Evolutionary conservation across 2,329 filamentous ascomycete genomes (phyloP), one percentile per base, ranked within the genome.

Genomic region (Incumbomyces delicatus): DNA sequence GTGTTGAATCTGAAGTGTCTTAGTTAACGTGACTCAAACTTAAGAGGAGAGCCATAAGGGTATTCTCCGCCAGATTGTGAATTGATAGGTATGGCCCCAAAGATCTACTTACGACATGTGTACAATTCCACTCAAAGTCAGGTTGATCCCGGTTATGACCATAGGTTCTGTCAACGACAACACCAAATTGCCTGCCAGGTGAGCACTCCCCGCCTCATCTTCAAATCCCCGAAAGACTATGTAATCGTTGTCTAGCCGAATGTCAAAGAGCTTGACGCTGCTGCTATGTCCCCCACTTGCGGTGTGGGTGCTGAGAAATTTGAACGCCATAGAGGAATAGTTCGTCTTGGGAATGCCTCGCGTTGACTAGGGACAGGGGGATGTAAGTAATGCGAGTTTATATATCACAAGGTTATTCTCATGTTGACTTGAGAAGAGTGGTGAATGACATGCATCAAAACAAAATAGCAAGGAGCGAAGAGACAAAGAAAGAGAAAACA

Each of bases 161-260:
- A 89, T 66, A 0, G 81, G 70, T 34, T 82, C 73, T 17, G 79
- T 78, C 31, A 90, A 70, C 59, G 85, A 89, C 31, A 90, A 71
- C 31, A 89, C 81, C 29, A 90, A 67, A 18, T 77, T 78, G 39
- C 86, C 86, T 59, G 82, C 85, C 54, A 92, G 67, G 45, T 85
- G 66, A 58, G 87, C 84, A 51, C 83, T 85, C 36, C 83, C 77
- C 39, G 85, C 83, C 61, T 90, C 86, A 61, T 84, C 74, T 47
- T 86, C 81, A 55, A 70, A 75, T 50, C 86, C 86, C 44, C 85
- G 81, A 53, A 92, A 83, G 27, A 90, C 81, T 49, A 90, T 78
- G 48, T 89, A 85, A 58, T 87, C 81, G 59, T 83, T 82, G 44
- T 89, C 83, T 50, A 89, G 75, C 44, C 85, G 65, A 53, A 72